Evolutionary conservation across 2,329 filamentous ascomycete species (phyloP), one percentile per base, ranked within the genome.

Genomic region (Fusarium avenaceum): DNA sequence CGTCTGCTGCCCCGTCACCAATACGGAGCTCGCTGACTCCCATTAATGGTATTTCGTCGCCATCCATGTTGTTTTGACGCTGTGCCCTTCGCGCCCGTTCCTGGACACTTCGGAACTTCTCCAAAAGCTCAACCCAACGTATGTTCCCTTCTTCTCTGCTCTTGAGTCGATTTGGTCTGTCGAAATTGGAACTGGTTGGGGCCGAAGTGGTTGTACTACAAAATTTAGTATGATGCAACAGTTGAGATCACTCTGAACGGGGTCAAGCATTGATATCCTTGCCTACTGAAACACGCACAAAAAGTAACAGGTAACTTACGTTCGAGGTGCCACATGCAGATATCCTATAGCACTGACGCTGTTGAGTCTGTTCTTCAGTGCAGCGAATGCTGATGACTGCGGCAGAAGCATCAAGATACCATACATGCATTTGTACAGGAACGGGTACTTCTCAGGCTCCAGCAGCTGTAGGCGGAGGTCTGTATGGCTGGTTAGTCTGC

Each of bases 311-410:
- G n/a, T 26, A 56, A 70, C 60, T 67, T 90, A 96, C 92, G 87
- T 86, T 86, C 92, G 82, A 53, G 86, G 92, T 66, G 90, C 90
- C 70, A 92, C 91, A 76, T 98, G 95, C 65, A 99, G 83, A 78
- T 97, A 97, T 43, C 95, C 96, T 77, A 99, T 98, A 52, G 96
- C 94, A 82, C 93, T 97, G 71, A 99, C 96, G 79, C 93, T 97
- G 80, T 98, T 98, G 50, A 99, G 86, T 42, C 96, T 90, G 76
- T 99, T 99, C 78, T 97, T 98, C 58, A 99, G 84, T 4, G 96
- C 95, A 28, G 94, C 96, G 80, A 99, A 99, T 10, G 96, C 96
- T 28, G 94, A 96, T 17, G 95, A 98, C 80, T 99, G 96, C 0
- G 96, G 96, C n/a, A 99, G 86, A 19, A 99, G 90, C 96, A 99